Conservation (phyloP, 176 grass and related monocot genomes). For the Musa schizocarpa region DNA sequence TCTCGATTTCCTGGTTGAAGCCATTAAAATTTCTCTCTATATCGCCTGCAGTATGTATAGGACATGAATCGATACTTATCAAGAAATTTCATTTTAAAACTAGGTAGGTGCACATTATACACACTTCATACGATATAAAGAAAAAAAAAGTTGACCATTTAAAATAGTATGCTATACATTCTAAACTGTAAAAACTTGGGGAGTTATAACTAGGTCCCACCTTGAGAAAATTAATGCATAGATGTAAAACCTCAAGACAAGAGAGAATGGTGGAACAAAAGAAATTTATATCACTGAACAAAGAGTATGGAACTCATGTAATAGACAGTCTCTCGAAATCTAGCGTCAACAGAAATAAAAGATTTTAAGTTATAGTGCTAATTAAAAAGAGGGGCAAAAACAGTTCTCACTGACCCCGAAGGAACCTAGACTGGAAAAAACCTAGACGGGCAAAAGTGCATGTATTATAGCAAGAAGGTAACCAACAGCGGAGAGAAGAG, state of each 20-base stretch:
- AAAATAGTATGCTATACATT: not conserved
- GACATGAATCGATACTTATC: not conserved
- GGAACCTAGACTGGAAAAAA: not conserved
- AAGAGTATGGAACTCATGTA: not conserved
- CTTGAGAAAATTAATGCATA: not conserved
- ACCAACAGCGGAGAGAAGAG: too few relatives aligned
- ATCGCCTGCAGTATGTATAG: not conserved
- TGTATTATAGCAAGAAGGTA: not conserved
- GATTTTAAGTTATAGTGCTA: not conserved
- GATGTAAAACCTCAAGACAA: not conserved
- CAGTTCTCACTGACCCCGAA: not conserved
- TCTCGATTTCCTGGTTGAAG: constrained; percentile 79
- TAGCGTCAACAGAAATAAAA: not conserved
- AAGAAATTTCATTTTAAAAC: not conserved
- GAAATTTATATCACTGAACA: not conserved
- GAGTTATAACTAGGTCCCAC: not conserved
- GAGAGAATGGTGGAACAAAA: not conserved
- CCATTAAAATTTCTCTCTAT: constrained; percentile 33
- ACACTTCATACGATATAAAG: not conserved
- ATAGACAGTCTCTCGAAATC: not conserved
- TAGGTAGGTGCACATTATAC: not conserved
- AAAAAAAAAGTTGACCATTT: not conserved
- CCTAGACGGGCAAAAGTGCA: not conserved
- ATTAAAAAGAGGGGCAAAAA: not conserved
- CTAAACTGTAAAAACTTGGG: not conserved